phyloP scores from a whole-genome alignment of 2,329 filamentous ascomycete species.

The Hymenoscyphus fraxineus region DNA sequence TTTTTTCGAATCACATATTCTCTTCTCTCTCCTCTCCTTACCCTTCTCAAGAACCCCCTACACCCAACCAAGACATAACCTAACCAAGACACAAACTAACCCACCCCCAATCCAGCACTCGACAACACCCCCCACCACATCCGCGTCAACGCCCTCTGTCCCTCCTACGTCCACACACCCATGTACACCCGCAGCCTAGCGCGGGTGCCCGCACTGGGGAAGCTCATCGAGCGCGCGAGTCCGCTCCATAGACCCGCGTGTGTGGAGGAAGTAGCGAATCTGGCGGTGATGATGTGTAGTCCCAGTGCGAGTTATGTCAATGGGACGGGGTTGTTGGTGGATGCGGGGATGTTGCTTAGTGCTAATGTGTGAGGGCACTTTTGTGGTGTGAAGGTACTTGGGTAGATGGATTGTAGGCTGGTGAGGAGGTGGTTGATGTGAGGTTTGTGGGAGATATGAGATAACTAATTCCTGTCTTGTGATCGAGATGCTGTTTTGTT shows the following conservation, averaged over 20 bases:
- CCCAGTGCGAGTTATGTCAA: conserved; percentile 16
- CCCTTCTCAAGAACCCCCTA: too few relatives aligned
- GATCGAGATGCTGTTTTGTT: too few relatives aligned
- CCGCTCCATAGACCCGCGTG: conserved; percentile 9
- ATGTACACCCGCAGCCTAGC: conserved; percentile 4
- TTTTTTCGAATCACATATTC: neutral
- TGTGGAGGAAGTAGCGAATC: conserved; percentile 20
- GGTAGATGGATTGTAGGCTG: too few relatives aligned
- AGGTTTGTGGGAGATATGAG: too few relatives aligned
- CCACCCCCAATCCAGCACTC: neutral
- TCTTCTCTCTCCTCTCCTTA: neutral
- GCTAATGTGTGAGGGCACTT: too few relatives aligned
- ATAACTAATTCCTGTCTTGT: too few relatives aligned
- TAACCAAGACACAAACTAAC: neutral
- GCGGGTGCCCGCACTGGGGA: neutral
- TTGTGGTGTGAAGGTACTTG: too few relatives aligned
- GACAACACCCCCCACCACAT: conserved; percentile 6
- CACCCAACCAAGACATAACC: too few relatives aligned
- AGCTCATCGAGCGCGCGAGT: neutral
- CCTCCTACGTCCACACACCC: conserved; percentile 16
- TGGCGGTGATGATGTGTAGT: conserved; percentile 19
- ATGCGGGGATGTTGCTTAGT: conserved; percentile 1
- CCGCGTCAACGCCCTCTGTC: conserved; percentile 17
- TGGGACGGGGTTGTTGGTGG: conserved; percentile 15
- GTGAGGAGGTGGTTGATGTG: too few relatives aligned